Evolutionary conservation across 345 rosid species (phyloP).

Genomic region (Ceriops tagal): DNA sequence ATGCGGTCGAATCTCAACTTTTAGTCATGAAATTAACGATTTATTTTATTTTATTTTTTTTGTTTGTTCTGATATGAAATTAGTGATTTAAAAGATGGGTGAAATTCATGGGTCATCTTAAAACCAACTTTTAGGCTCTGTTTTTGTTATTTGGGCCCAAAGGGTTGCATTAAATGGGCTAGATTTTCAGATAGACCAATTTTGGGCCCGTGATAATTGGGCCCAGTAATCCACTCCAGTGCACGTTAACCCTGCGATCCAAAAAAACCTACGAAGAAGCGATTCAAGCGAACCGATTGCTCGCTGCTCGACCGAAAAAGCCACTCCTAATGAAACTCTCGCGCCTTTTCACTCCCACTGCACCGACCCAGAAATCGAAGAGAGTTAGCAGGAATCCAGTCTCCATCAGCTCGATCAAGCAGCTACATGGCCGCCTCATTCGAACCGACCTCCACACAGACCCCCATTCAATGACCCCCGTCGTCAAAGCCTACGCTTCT

Average conservation of each 20-base stretch:
- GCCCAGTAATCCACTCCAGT: too few relatives aligned
- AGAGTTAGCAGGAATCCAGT: slow-evolving; percentile 1
- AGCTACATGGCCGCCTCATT: slow-evolving; percentile 42
- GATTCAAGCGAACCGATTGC: neutral
- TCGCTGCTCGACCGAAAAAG: neutral
- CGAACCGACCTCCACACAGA: slow-evolving; percentile 33
- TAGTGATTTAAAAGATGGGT: too few relatives aligned
- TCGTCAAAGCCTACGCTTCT: slow-evolving; percentile 43
- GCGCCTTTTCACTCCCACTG: slow-evolving; percentile 20
- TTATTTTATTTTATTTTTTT: too few relatives aligned
- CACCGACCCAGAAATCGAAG: slow-evolving; percentile 16
- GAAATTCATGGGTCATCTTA: too few relatives aligned
- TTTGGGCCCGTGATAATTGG: too few relatives aligned
- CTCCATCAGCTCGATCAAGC: slow-evolving; percentile 21
- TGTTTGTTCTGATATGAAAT: too few relatives aligned
- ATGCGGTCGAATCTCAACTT: too few relatives aligned
- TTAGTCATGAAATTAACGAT: too few relatives aligned
- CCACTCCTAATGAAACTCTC: slow-evolving; percentile 16
- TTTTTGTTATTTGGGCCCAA: too few relatives aligned
- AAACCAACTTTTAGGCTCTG: too few relatives aligned
- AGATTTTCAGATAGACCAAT: too few relatives aligned
- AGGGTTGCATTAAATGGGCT: too few relatives aligned
- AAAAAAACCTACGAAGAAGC: neutral
- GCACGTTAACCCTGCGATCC: neutral
- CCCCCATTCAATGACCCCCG: slow-evolving; percentile 33